Percentiles rank a stretch among this genome's conserved stretches.
These are phyloP conservation scores for Physcomitrellopsis africana DNA, from an alignment of 225 moss, liverwort and hornwort species.

Conservation along the genomic window DNA sequence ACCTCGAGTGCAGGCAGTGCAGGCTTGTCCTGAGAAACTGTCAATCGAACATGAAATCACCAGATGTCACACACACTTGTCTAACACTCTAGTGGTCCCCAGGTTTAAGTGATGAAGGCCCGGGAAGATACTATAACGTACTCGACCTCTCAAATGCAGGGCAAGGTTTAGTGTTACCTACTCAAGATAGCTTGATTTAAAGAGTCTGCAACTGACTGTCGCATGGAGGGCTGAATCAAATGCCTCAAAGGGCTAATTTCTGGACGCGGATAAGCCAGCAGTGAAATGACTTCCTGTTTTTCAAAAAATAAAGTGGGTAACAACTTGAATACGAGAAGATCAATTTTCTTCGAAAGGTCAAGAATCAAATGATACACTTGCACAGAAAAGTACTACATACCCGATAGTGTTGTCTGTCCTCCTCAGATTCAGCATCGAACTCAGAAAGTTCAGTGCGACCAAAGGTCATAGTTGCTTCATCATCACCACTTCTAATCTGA, in stretches of 20 bases:
- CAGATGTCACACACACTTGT: background rate
- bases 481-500: slow-evolving; percentile 45
- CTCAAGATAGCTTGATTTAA: slow-evolving; percentile 50
- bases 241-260: slow-evolving; percentile 46
- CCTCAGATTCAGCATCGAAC: slow-evolving; percentile 41
- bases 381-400: slow-evolving; percentile 19
- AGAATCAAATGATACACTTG: background rate
- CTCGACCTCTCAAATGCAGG: background rate
- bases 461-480: slow-evolving; percentile 44
- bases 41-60: slow-evolving; percentile 19
- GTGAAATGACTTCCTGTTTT: slow-evolving; percentile 44
- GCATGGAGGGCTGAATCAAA: slow-evolving; percentile 38
- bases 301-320: background rate
- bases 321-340: background rate
- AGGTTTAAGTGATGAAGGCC: background rate
- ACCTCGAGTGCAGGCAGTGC: slow-evolving; percentile 48
- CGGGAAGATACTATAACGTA: slow-evolving; percentile 5
- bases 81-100: background rate
- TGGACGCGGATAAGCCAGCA: slow-evolving; percentile 44
- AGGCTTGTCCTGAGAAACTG: slow-evolving; percentile 46
- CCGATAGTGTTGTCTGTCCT: slow-evolving; percentile 38
- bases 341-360: background rate
- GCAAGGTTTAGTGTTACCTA: slow-evolving; percentile 26
- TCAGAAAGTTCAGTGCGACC: slow-evolving; percentile 41
- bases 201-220: slow-evolving; percentile 43